A percentile compares a stretch with the other conserved stretches of the same genome.
Evolutionary conservation across 2,329 filamentous ascomycete genomes (phyloP).

Genomic region (Arthrobotrys iridis): DNA sequence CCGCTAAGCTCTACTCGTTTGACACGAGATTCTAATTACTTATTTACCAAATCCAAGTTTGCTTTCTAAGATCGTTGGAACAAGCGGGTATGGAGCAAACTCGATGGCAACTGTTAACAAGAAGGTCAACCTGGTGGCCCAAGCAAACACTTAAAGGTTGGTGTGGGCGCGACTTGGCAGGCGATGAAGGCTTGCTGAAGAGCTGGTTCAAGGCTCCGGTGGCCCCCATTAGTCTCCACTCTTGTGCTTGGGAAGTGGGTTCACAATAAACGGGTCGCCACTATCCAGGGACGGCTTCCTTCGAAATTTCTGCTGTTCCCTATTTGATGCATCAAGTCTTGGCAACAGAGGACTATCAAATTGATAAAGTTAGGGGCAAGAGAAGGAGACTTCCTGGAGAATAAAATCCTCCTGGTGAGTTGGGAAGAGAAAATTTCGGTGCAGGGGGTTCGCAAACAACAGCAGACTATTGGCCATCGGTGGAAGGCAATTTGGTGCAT

Average conservation of each 20-base stretch:
- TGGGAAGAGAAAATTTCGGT: slow-evolving; percentile 29
- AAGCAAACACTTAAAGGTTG: slow-evolving; percentile 35
- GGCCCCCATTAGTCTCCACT: slow-evolving; percentile 49
- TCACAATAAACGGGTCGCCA: slow-evolving; percentile 47
- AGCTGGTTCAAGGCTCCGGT: slow-evolving; percentile 43
- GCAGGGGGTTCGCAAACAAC: slow-evolving; percentile 19
- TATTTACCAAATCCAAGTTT: neutral
- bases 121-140: slow-evolving; percentile 33
- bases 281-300: slow-evolving; percentile 51
- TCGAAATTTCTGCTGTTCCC: slow-evolving; percentile 26
- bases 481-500: slow-evolving; percentile 39
- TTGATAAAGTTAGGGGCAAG: slow-evolving; percentile 37
- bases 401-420: slow-evolving; percentile 13
- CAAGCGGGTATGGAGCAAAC: neutral
- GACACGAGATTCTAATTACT: neutral
- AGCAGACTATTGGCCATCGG: slow-evolving; percentile 23
- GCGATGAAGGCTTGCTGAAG: slow-evolving; percentile 46
- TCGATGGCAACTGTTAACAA: neutral
- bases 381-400: neutral
- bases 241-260: slow-evolving; percentile 36
- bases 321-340: slow-evolving; percentile 34
- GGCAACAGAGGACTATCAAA: slow-evolving; percentile 14
- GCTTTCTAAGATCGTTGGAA: neutral
- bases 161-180: slow-evolving; percentile 34
- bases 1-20: neutral